Evolutionary conservation across 495 filamentous ascomycete genomes (phyloP).

Genomic region (Penicillium waksmanii): DNA sequence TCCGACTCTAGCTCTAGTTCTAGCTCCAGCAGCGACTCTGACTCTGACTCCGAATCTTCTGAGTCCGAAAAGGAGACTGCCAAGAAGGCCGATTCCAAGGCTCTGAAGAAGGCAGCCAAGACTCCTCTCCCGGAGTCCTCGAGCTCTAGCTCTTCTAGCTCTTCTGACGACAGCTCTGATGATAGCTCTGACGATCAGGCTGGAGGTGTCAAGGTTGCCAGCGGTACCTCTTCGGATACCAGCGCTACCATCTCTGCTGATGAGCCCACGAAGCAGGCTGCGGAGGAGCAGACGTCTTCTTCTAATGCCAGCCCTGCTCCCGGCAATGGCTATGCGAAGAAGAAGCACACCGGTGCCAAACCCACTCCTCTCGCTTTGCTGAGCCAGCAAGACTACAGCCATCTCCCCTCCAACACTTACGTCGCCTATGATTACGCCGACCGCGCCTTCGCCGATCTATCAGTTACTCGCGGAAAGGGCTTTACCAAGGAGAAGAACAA

Average conservation of each 20-base stretch:
- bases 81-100: constrained; percentile 39
- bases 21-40: constrained; percentile 18
- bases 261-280: constrained; percentile 32
- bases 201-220: constrained; percentile 18
- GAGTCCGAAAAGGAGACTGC: constrained; percentile 37
- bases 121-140: constrained; percentile 53
- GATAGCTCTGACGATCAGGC: constrained; percentile 21
- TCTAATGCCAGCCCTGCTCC: constrained; percentile 50
- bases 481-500: constrained; percentile 99
- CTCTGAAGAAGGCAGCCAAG: constrained; percentile 54
- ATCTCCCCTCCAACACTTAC: constrained; percentile 67
- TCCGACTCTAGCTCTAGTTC: constrained; percentile 9
- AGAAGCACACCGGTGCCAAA: constrained; percentile 53
- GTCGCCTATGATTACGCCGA: constrained; percentile 85
- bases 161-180: constrained; percentile 29
- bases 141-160: constrained; percentile 29
- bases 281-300: constrained; percentile 38
- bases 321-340: constrained; percentile 47
- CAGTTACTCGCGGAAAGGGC: constrained; percentile 89
- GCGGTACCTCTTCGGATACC: constrained; percentile 30
- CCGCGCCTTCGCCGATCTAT: constrained; percentile 82
- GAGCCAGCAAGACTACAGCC: constrained; percentile 32
- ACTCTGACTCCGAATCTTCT: constrained; percentile 38
- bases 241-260: constrained; percentile 40
- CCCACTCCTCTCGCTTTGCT: constrained; percentile 50